phyloP scores from a whole-genome alignment of 495 filamentous ascomycete genomes.

The Talaromyces stipitatus region DNA sequence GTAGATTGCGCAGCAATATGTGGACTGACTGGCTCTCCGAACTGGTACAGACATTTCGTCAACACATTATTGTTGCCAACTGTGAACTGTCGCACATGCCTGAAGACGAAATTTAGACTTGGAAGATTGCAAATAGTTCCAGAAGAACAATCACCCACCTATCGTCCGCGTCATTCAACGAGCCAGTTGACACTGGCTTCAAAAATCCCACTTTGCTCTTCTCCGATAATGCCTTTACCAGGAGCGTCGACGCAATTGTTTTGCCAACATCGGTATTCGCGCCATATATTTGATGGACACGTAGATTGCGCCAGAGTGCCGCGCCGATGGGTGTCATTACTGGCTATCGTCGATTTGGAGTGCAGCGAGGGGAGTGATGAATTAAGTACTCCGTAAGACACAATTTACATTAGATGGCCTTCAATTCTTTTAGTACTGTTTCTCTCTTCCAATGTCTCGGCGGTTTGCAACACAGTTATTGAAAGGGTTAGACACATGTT shows the following conservation, averaged over 20 bases:
- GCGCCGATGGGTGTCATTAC: conserved; percentile 35
- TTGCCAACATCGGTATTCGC: conserved; percentile 79
- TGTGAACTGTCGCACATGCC: conserved; percentile 51
- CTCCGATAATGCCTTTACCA: conserved; percentile 49
- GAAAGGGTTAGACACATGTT: too few relatives aligned
- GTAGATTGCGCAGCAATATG: conserved; percentile 54
- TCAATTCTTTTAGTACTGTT: too few relatives aligned
- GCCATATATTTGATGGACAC: conserved; percentile 64
- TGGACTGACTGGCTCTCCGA: conserved; percentile 62
- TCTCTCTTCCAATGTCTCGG: too few relatives aligned
- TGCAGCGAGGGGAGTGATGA: too few relatives aligned
- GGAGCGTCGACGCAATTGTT: conserved; percentile 63
- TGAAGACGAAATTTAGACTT: conserved; percentile 11
- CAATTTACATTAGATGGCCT: too few relatives aligned
- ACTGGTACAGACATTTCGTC: conserved; percentile 60
- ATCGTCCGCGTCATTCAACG: conserved; percentile 59
- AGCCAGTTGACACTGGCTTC: conserved; percentile 71
- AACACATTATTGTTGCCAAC: conserved; percentile 29
- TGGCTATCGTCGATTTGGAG: not conserved
- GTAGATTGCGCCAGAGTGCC: conserved; percentile 54
- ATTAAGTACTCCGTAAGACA: too few relatives aligned
- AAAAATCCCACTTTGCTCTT: conserved; percentile 50
- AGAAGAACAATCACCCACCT: conserved; percentile 26
- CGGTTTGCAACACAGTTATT: too few relatives aligned
- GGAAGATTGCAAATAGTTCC: not conserved